Evolutionary conservation across 805 yeast genomes (phyloP).

Genomic region (Ogataea trehalophila): DNA sequence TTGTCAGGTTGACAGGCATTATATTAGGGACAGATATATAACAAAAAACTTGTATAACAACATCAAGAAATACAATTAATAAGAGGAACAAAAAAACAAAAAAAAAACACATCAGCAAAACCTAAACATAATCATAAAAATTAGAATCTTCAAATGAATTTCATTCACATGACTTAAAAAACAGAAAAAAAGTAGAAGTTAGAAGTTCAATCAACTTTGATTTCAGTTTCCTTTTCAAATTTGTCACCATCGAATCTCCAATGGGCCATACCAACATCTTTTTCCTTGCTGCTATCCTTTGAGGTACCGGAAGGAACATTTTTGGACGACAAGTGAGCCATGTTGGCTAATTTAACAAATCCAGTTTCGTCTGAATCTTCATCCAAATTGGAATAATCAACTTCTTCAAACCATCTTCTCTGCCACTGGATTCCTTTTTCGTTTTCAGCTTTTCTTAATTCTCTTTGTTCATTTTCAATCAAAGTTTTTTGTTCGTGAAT

Average conservation of each 20-base stretch:
- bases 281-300: conserved; percentile 32
- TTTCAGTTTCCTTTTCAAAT: conserved; percentile 58
- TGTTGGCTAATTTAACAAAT: conserved; percentile 37
- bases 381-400: conserved; percentile 31
- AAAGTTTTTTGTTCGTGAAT: conserved; percentile 71
- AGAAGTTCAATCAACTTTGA: conserved; percentile 32
- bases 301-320: conserved; percentile 66
- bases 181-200: too few species aligned
- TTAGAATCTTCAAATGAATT: too few species aligned
- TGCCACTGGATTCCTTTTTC: conserved; percentile 66
- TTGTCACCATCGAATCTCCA: conserved; percentile 62
- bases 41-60: too few species aligned
- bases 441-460: conserved; percentile 65
- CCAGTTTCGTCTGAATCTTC: conserved; percentile 32
- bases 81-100: background rate
- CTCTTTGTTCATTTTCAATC: conserved; percentile 84
- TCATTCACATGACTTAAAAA: too few species aligned
- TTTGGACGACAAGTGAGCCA: conserved; percentile 53
- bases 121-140: background rate
- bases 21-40: too few species aligned
- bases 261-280: conserved; percentile 53
- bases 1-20: too few species aligned
- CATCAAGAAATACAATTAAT: background rate
- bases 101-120: background rate
- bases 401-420: conserved; percentile 72